phyloP scores from a whole-genome alignment of 1,284 basidiomycete species.

The Neonothopanus nambi region DNA sequence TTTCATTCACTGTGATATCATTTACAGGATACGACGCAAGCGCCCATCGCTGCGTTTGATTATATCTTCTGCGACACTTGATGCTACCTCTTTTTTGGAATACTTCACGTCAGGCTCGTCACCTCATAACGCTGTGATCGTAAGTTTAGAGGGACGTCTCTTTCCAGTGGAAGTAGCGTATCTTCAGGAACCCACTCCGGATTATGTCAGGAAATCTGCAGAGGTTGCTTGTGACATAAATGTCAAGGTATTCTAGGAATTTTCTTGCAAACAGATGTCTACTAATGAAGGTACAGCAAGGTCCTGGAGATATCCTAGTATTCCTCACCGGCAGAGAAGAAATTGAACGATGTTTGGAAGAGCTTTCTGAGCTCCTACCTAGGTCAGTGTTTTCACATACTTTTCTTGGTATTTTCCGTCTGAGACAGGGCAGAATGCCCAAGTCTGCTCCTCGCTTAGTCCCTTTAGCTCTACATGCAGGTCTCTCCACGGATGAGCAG shows the following conservation, averaged over 20 bases:
- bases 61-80: slow-evolving; percentile 94
- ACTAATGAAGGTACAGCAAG: slow-evolving; percentile 43
- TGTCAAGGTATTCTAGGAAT: slow-evolving; percentile 55
- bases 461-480: slow-evolving; percentile 85
- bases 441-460: slow-evolving; percentile 58
- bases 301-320: slow-evolving; percentile 87
- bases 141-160: slow-evolving; percentile 92
- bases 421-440: slow-evolving; percentile 55
- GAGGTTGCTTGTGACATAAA: slow-evolving; percentile 89
- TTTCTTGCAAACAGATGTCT: slow-evolving; percentile 4
- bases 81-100: slow-evolving; percentile 84
- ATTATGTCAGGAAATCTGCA: slow-evolving; percentile 85
- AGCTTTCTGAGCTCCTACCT: slow-evolving; percentile 76
- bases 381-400: slow-evolving; percentile 47
- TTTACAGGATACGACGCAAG: slow-evolving; percentile 81
- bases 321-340: slow-evolving; percentile 98
- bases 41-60: slow-evolving; percentile 87
- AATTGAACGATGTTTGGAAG: slow-evolving; percentile 86
- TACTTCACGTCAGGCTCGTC: slow-evolving; percentile 73
- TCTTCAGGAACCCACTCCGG: slow-evolving; percentile 67
- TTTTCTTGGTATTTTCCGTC: slow-evolving; percentile 14
- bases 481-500: slow-evolving; percentile 85
- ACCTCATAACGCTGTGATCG: slow-evolving; percentile 66
- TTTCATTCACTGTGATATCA: slow-evolving; percentile 23
- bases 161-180: slow-evolving; percentile 88